Percentiles rank a stretch among this genome's conserved stretches.
Evolutionary conservation across 768 basidiomycete species (phyloP).

Genomic region (Galerina sulciceps): DNA sequence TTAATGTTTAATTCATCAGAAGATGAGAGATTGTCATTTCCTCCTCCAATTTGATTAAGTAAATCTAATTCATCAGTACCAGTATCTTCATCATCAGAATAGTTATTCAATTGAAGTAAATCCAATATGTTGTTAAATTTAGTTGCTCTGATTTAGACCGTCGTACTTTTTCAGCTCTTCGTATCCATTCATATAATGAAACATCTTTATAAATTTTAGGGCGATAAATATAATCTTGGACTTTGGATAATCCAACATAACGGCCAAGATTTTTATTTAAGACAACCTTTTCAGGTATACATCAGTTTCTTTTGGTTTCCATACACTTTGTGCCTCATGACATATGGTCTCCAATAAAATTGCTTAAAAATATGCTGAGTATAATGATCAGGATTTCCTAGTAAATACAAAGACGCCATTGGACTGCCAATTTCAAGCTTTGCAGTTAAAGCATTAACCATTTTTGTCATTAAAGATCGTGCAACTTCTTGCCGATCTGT

Average conservation of each 20-base stretch:
- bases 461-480: slow-evolving; percentile 31
- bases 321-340: slow-evolving; percentile 25
- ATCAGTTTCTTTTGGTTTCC: slow-evolving; percentile 9
- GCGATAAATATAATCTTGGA: slow-evolving; percentile 37
- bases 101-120: too few relatives aligned
- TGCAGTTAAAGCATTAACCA: slow-evolving; percentile 37
- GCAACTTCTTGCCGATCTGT: slow-evolving; percentile 24
- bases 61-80: too few relatives aligned
- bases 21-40: not conserved
- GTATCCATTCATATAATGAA: not conserved
- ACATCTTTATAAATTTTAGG: slow-evolving; percentile 18
- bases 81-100: too few relatives aligned
- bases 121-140: not conserved
- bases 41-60: too few relatives aligned
- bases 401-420: slow-evolving; percentile 37
- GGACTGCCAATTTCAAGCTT: slow-evolving; percentile 42
- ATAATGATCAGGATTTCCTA: slow-evolving; percentile 43
- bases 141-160: not conserved
- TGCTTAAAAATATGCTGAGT: slow-evolving; percentile 35
- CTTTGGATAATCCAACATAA: slow-evolving; percentile 25
- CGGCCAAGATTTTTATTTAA: slow-evolving; percentile 18
- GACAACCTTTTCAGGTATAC: slow-evolving; percentile 19
- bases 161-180: not conserved
- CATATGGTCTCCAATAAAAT: slow-evolving; percentile 37
- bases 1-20: not conserved